Evolutionary conservation across 306 rosid species (phyloP), one percentile per base, ranked within the genome.

Genomic region (Hippophae rhamnoides): DNA sequence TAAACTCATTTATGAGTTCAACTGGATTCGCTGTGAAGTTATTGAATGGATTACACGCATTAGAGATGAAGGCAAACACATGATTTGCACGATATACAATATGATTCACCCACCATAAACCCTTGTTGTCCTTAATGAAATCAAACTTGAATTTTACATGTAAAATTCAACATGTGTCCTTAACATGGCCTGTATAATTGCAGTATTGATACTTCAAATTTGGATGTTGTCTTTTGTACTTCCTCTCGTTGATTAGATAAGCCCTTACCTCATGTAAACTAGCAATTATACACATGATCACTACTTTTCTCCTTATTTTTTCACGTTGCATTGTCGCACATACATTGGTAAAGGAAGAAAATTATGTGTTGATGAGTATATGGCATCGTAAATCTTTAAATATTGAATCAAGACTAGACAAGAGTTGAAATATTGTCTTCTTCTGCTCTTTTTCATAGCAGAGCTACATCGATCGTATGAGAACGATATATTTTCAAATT

Each of bases 261-360:
- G 23, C 0, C 23, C 0, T 18, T 13, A 43, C 1, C 2, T 48
- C 57, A 8, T 27, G 41, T 0, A 13, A 12, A 6, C n/a, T 9
- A 43, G 10, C 7, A 14, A n/a, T 40, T n/a, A 10, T 8, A 14
- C 13, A 27, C 10, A 13, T 41, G 41, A 43, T 40, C 70, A 57
- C 49, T 3, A 57, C 70, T 41, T 40, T 56, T 55, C 14, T 57
- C 31, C 50, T 56, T 8, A n/a, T 53, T 47, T 66, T 38, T 56
- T 66, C 49, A 47, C 63, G 56, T 9, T 66, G 48, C 9, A 66
- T 47, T 3, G 8, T 38, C n/a, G 49, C 8, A 50, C 66, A 62
- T 5, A 62, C 14, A 31, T 10, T 41, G 8, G 41, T 25, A 14
- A 13, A 10, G 0, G 38, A 23, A 0, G 13, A 42, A 2, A 9